phyloP scores from a whole-genome alignment of 257 asterid species.

The Nicotiana attenuata region DNA sequence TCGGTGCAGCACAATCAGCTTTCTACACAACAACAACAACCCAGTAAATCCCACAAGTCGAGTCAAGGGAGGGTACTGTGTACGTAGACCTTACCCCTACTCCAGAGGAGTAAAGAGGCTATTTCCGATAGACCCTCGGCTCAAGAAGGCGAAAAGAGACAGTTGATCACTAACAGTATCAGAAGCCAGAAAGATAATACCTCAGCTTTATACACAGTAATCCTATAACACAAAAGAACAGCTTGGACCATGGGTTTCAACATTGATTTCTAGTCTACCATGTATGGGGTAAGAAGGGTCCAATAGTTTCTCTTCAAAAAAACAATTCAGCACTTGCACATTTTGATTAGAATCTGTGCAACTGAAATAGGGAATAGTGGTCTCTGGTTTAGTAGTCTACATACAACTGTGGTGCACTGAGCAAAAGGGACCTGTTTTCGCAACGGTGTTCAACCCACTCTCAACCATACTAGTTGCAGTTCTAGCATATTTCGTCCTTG shows the following conservation, averaged over 20 bases:
- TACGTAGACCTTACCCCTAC: no score
- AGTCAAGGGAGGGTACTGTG: no score
- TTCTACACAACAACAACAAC: conserved; percentile 25
- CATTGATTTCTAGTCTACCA: conserved; percentile 67
- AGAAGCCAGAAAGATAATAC: no score
- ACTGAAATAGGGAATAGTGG: conserved; percentile 48
- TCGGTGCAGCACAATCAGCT: conserved; percentile 83
- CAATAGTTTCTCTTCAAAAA: neutral
- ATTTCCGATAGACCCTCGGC: no score
- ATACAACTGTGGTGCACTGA: conserved; percentile 68
- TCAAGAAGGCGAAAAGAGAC: no score
- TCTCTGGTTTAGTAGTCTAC: conserved; percentile 51
- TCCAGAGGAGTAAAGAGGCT: no score
- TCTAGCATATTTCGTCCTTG: conserved; percentile 54
- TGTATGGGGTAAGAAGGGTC: conserved; percentile 51
- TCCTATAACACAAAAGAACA: conserved; percentile 39
- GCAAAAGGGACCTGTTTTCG: conserved; percentile 71
- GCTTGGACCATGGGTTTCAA: conserved; percentile 71
- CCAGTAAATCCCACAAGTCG: no score
- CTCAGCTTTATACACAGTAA: conserved; percentile 56
- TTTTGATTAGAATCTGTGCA: neutral
- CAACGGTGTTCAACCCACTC: conserved; percentile 71
- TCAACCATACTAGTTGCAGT: conserved; percentile 50
- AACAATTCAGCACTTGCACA: neutral
- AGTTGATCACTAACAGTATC: no score